phyloP scores from a whole-genome alignment of 257 asterid species.

The Nicotiana otophora region DNA sequence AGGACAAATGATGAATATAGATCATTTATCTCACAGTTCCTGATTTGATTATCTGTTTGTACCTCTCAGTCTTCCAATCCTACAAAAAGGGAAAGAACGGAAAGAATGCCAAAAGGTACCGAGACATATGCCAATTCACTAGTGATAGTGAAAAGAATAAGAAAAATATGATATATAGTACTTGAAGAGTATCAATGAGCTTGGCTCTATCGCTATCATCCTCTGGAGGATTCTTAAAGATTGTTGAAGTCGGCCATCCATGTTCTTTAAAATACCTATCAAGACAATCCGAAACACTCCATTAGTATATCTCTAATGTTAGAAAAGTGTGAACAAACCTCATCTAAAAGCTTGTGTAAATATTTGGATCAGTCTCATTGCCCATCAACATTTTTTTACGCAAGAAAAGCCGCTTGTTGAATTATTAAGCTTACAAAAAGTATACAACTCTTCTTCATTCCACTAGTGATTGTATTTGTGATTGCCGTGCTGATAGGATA shows the following conservation, averaged over 20 bases:
- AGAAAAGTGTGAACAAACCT: slow-evolving; percentile 4
- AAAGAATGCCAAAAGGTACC: neutral
- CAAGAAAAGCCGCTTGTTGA: neutral
- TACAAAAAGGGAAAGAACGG: slow-evolving; percentile 21
- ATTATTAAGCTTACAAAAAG: too few species aligned
- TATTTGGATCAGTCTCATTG: neutral
- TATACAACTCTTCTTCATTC: too few species aligned
- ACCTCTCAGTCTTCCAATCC: slow-evolving; percentile 99
- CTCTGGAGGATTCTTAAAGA: slow-evolving; percentile 54
- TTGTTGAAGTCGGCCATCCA: slow-evolving; percentile 86
- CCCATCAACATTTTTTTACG: neutral
- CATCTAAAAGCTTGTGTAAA: neutral
- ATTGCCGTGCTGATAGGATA: too few species aligned
- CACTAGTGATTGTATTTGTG: too few species aligned
- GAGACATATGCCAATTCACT: neutral
- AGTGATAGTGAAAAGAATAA: neutral
- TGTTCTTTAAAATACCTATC: slow-evolving; percentile 84
- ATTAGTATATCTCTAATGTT: neutral
- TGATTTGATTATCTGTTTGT: slow-evolving; percentile 85
- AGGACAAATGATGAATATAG: neutral
- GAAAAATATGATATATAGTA: slow-evolving; percentile 15
- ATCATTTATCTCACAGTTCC: slow-evolving; percentile 61
- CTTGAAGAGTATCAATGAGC: slow-evolving; percentile 82
- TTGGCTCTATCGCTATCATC: slow-evolving; percentile 63
- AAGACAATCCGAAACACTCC: neutral